Conservation (phyloP, 177 flowering plant genomes). For the Vitis hybrid region DNA sequence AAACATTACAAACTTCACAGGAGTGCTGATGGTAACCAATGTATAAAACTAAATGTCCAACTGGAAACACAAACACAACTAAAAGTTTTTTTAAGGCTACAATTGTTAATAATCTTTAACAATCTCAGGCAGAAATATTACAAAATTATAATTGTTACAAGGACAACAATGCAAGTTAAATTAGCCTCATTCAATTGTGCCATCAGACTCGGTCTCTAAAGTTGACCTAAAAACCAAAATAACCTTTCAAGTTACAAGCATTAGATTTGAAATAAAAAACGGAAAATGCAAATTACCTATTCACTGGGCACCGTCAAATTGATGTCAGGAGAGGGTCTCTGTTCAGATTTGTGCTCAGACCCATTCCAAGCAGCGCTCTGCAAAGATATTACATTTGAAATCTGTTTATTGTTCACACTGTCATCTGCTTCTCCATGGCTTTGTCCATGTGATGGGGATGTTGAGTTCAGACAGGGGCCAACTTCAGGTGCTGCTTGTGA, state of each 20-base stretch:
- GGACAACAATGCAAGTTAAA: background rate
- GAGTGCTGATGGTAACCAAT: too few species aligned
- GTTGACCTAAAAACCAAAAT: background rate
- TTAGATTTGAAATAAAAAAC: background rate
- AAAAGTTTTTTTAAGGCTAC: background rate
- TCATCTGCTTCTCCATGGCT: slow-evolving; percentile 44
- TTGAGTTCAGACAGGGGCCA: slow-evolving; percentile 23
- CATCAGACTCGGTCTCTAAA: slow-evolving; percentile 1
- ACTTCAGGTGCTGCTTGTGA: slow-evolving; percentile 45
- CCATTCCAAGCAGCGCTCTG: slow-evolving; percentile 42
- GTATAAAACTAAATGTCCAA: too few species aligned
- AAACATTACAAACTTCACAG: too few species aligned
- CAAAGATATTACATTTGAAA: slow-evolving; percentile 23
- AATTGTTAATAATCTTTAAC: background rate
- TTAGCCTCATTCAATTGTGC: background rate
- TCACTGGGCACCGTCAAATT: slow-evolving; percentile 43
- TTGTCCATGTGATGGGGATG: slow-evolving; percentile 34
- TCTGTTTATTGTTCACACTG: slow-evolving; percentile 19
- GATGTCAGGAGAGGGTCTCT: slow-evolving; percentile 58
- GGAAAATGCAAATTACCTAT: slow-evolving; percentile 12
- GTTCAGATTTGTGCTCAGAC: slow-evolving; percentile 28
- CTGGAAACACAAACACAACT: background rate
- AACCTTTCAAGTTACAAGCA: background rate
- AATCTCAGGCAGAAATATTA: background rate
- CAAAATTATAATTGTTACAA: background rate